A percentile compares a stretch with the other conserved stretches of the same genome.
These are phyloP conservation scores for Alternaria alternata DNA, from an alignment of 2,329 filamentous ascomycete genomes.

Conservation along the genomic window DNA sequence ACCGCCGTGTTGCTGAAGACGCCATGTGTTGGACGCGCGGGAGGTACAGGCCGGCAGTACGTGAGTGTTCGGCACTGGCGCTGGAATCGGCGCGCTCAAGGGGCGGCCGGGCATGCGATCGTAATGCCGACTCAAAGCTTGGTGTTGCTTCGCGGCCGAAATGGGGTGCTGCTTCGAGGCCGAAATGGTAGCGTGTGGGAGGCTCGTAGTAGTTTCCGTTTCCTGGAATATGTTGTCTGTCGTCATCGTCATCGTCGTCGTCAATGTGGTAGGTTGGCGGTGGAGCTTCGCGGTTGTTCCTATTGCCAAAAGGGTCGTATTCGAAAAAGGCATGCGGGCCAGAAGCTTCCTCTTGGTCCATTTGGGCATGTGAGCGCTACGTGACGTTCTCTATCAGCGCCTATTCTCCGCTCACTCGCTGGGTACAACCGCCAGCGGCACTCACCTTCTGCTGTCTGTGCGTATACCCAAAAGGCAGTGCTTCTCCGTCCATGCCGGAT, in stretches of 20 bases:
- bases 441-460: constrained; percentile 48
- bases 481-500: constrained; percentile 38
- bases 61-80: constrained; percentile 4
- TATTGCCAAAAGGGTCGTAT: constrained; percentile 6
- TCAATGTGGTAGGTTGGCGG: neutral
- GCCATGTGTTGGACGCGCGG: constrained; percentile 39
- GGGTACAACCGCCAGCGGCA: constrained; percentile 11
- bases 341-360: constrained; percentile 40
- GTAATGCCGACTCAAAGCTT: constrained; percentile 6
- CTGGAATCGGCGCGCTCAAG: constrained; percentile 9
- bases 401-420: constrained; percentile 9
- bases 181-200: constrained; percentile 2
- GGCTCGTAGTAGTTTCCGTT: constrained; percentile 1
- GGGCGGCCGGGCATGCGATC: constrained; percentile 6
- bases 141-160: neutral
- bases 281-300: constrained; percentile 2
- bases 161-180: neutral
- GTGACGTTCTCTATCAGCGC: constrained; percentile 21
- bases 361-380: constrained; percentile 48
- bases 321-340: neutral
- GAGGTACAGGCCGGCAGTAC: constrained; percentile 26
- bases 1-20: constrained; percentile 45
- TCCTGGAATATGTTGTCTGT: neutral
- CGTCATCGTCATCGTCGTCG: neutral
- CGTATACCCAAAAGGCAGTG: constrained; percentile 41